These are phyloP conservation scores for Eimeria necatrix DNA, from an alignment of 169 alveolate species.

Conservation along the genomic window DNA sequence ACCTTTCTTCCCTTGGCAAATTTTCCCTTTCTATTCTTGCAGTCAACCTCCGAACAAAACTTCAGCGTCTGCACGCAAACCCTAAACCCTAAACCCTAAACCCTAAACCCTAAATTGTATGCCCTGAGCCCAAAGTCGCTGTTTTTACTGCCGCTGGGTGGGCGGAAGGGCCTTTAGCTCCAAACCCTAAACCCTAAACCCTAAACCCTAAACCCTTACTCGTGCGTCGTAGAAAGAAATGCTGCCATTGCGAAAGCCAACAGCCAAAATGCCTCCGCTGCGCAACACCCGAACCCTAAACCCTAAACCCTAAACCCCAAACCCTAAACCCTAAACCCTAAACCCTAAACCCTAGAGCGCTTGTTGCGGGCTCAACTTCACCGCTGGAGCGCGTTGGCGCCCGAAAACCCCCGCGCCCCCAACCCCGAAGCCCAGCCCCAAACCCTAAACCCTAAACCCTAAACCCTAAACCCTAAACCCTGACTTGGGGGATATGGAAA, in stretches of 20 bases:
- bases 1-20: constrained; percentile 76
- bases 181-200: constrained; percentile 40
- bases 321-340: constrained; percentile 41
- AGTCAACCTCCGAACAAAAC: constrained; percentile 71
- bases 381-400: neutral
- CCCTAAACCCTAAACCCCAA: constrained; percentile 24
- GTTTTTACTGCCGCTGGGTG: too few relatives aligned
- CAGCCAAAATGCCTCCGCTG: constrained; percentile 79
- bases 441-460: constrained; percentile 27
- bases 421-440: neutral
- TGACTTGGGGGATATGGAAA: constrained; percentile 78
- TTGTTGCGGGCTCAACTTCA: neutral
- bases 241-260: constrained; percentile 75
- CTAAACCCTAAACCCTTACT: constrained; percentile 54
- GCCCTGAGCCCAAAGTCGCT: neutral
- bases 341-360: constrained; percentile 25
- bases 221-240: constrained; percentile 77
- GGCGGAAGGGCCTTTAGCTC: neutral
- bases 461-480: constrained; percentile 44
- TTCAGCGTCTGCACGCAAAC: constrained; percentile 72
- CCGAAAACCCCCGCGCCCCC: neutral
- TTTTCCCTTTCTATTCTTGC: constrained; percentile 76
- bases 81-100: constrained; percentile 26
- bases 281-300: neutral
- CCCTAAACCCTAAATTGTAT: constrained; percentile 10